A percentile compares a stretch with the other conserved stretches of the same genome.
Evolutionary conservation across 139 green algal genomes (phyloP).

Genomic region (Diplosphaera chodatii): DNA sequence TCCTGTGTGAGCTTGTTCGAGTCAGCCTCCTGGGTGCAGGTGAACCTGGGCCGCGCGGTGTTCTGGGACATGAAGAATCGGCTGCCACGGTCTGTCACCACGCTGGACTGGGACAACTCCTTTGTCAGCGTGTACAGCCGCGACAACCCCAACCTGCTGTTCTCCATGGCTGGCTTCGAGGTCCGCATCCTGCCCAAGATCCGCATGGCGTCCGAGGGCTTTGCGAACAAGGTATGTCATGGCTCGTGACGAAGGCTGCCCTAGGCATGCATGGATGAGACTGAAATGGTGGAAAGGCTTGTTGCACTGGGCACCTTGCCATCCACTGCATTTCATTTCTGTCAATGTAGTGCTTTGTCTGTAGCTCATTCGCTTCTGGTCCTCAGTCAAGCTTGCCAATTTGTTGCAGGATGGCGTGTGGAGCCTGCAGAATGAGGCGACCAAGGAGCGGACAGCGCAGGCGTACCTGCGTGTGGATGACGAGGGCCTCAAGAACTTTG

Average conservation of each 20-base stretch:
- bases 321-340: no score
- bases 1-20: no score
- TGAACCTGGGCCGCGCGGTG: slow-evolving; percentile 96
- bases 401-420: slow-evolving; percentile 84
- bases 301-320: no score
- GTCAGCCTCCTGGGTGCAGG: background rate
- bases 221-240: slow-evolving; percentile 60
- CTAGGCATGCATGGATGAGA: no score
- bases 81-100: slow-evolving; percentile 77
- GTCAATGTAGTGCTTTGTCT: no score
- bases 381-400: no score
- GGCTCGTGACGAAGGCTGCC: no score
- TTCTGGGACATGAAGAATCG: slow-evolving; percentile 97
- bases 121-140: slow-evolving; percentile 93
- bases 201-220: slow-evolving; percentile 82
- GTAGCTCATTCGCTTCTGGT: no score
- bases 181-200: slow-evolving; percentile 95
- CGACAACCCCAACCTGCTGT: slow-evolving; percentile 99
- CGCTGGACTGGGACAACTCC: slow-evolving; percentile 95
- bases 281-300: no score
- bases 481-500: slow-evolving; percentile 94
- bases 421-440: slow-evolving; percentile 94
- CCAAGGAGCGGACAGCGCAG: slow-evolving; percentile 95
- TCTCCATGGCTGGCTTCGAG: slow-evolving; percentile 98
- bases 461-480: slow-evolving; percentile 97